Evolutionary conservation across 139 green algal genomes (phyloP).

Genomic region (Asterochloris erici): DNA sequence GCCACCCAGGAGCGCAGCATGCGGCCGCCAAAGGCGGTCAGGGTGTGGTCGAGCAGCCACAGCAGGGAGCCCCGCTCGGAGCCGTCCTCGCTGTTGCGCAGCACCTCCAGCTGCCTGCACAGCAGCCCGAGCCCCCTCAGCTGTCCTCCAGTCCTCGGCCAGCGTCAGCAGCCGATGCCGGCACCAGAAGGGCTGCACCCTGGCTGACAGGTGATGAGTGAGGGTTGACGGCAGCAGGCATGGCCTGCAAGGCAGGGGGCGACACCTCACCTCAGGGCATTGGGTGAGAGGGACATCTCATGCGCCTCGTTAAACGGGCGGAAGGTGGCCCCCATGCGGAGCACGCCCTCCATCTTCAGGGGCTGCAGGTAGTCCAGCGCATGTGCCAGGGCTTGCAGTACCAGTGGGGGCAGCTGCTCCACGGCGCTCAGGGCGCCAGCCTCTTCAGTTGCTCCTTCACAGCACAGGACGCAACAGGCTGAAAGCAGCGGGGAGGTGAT

Average conservation of each 20-base stretch:
- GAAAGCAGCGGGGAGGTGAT: too few species aligned
- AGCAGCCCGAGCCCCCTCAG: too few species aligned
- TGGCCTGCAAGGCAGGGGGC: too few species aligned
- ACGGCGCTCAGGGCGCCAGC: conserved; percentile 12
- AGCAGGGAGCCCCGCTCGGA: conserved; percentile 65
- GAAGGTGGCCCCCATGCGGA: conserved; percentile 37
- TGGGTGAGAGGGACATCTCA: conserved; percentile 30
- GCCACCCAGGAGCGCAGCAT: conserved; percentile 76
- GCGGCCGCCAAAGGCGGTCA: conserved; percentile 59
- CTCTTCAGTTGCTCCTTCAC: not conserved
- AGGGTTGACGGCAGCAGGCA: too few species aligned
- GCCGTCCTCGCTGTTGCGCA: conserved; percentile 34
- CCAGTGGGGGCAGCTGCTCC: conserved; percentile 17
- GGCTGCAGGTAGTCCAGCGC: conserved; percentile 58
- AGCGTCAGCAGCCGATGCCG: too few species aligned
- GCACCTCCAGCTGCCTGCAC: conserved; percentile 47
- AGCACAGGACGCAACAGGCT: not conserved
- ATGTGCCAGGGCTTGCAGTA: conserved; percentile 53
- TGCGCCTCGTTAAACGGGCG: conserved; percentile 13
- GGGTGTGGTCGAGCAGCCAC: conserved; percentile 76
- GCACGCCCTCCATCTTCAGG: conserved; percentile 64
- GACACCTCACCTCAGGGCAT: conserved; percentile 19
- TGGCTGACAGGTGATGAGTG: too few species aligned
- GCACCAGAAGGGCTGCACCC: too few species aligned
- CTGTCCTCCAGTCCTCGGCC: too few species aligned